phyloP scores from a whole-genome alignment of 1,284 basidiomycete species.

The Thelephora terrestris region DNA sequence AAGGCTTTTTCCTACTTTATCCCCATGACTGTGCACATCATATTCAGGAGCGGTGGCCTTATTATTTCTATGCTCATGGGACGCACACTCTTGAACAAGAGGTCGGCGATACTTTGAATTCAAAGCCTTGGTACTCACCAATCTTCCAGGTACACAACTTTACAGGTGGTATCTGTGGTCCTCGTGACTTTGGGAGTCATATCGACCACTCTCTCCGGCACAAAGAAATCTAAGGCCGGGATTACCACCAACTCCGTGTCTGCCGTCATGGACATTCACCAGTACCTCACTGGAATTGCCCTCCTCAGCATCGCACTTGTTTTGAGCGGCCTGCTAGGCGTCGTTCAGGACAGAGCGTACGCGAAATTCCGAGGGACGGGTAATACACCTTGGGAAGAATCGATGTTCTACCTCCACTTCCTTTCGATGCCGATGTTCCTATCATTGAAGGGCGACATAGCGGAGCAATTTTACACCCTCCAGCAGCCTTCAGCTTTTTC shows the following conservation, averaged over 20 bases:
- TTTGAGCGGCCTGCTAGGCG: constrained; percentile 74
- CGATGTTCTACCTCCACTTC: constrained; percentile 82
- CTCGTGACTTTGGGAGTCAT: constrained; percentile 77
- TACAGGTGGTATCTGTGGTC: constrained; percentile 65
- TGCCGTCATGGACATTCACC: neutral
- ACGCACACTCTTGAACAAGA: constrained; percentile 48
- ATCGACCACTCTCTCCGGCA: constrained; percentile 74
- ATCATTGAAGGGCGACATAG: constrained; percentile 43
- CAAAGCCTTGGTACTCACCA: neutral
- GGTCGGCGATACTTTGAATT: constrained; percentile 24
- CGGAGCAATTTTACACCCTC: constrained; percentile 36
- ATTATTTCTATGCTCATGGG: constrained; percentile 75
- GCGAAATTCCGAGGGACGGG: constrained; percentile 41
- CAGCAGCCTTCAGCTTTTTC: neutral
- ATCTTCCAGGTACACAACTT: constrained; percentile 49
- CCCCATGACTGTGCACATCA: constrained; percentile 90
- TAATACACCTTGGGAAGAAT: constrained; percentile 67
- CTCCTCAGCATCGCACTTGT: constrained; percentile 73
- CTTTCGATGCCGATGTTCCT: constrained; percentile 67
- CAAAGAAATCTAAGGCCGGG: constrained; percentile 19
- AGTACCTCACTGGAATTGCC: constrained; percentile 62
- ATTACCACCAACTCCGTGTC: neutral
- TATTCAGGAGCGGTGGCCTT: constrained; percentile 87
- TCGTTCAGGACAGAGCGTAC: constrained; percentile 82
- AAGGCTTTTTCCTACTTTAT: constrained; percentile 80